Percentiles rank a stretch among this genome's conserved stretches.
These are phyloP conservation scores for Tricholoma hemisulphureum DNA, from an alignment of 768 basidiomycete genomes.

Conservation along the genomic window DNA sequence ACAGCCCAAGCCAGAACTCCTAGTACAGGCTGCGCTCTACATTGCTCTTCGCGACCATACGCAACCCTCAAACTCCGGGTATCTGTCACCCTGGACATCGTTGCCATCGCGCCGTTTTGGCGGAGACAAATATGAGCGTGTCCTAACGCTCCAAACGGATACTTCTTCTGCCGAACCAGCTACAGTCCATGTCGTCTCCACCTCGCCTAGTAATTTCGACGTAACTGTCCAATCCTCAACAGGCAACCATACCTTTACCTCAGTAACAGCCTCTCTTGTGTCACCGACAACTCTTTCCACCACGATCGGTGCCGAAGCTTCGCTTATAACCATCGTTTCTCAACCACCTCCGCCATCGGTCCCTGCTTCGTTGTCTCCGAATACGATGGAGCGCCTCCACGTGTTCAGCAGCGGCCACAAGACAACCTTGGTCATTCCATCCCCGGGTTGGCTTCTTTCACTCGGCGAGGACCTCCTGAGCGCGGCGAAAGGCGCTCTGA, in stretches of 20 bases:
- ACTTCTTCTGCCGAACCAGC: slow-evolving; percentile 39
- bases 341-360: slow-evolving; percentile 56
- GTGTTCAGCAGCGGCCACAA: slow-evolving; percentile 65
- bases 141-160: slow-evolving; percentile 61
- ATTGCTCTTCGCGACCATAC: slow-evolving; percentile 64
- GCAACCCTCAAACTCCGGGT: slow-evolving; percentile 14
- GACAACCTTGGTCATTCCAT: slow-evolving; percentile 62
- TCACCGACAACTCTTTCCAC: slow-evolving; percentile 53
- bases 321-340: slow-evolving; percentile 69
- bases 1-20: slow-evolving; percentile 56
- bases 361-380: slow-evolving; percentile 53
- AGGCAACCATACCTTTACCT: slow-evolving; percentile 39
- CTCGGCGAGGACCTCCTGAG: slow-evolving; percentile 58
- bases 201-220: slow-evolving; percentile 47
- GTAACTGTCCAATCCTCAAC: slow-evolving; percentile 43
- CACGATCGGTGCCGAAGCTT: slow-evolving; percentile 49
- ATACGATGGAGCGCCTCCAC: slow-evolving; percentile 73
- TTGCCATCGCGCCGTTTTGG: slow-evolving; percentile 77
- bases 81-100: slow-evolving; percentile 63
- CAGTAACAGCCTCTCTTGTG: slow-evolving; percentile 55
- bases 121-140: slow-evolving; percentile 65
- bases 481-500: slow-evolving; percentile 61
- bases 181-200: slow-evolving; percentile 40
- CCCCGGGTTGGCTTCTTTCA: slow-evolving; percentile 69
- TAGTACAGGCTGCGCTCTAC: slow-evolving; percentile 81